These are phyloP conservation scores for Saprolegnia diclina DNA, from an alignment of 352 stramenopile genomes.

Conservation along the genomic window DNA sequence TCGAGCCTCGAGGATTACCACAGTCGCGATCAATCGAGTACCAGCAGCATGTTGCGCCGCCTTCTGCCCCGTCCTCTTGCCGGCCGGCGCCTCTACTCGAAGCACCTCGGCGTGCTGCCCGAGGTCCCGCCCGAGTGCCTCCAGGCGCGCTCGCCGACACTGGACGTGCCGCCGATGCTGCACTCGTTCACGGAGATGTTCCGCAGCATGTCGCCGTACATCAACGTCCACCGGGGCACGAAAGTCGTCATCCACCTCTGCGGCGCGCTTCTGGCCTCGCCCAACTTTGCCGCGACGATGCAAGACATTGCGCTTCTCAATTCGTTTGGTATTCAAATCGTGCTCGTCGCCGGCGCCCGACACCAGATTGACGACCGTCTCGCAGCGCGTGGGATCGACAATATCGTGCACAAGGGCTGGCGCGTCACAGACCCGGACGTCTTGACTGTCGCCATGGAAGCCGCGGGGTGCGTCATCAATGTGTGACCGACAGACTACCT, in stretches of 20 bases:
- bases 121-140: conserved; percentile 74
- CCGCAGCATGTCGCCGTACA: conserved; percentile 95
- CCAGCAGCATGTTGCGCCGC: not conserved
- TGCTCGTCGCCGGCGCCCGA: conserved; percentile 93
- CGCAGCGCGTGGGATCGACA: conserved; percentile 49
- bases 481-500: not conserved
- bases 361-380: conserved; percentile 93
- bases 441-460: conserved; percentile 92
- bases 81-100: conserved; percentile 1
- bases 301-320: conserved; percentile 94
- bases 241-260: conserved; percentile 96
- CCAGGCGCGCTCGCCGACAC: conserved; percentile 40
- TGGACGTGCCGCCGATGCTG: conserved; percentile 31
- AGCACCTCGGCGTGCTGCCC: conserved; percentile 36
- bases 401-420: conserved; percentile 72
- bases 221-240: conserved; percentile 94
- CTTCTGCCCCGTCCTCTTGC: not conserved
- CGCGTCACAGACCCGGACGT: conserved; percentile 90
- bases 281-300: conserved; percentile 90
- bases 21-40: no score
- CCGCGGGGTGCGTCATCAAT: conserved; percentile 50
- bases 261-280: conserved; percentile 89
- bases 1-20: no score
- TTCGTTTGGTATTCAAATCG: conserved; percentile 91
- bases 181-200: conserved; percentile 90